Evolutionary conservation across 2,329 filamentous ascomycete genomes (phyloP).

Genomic region (Sporothrix variecibatus): DNA sequence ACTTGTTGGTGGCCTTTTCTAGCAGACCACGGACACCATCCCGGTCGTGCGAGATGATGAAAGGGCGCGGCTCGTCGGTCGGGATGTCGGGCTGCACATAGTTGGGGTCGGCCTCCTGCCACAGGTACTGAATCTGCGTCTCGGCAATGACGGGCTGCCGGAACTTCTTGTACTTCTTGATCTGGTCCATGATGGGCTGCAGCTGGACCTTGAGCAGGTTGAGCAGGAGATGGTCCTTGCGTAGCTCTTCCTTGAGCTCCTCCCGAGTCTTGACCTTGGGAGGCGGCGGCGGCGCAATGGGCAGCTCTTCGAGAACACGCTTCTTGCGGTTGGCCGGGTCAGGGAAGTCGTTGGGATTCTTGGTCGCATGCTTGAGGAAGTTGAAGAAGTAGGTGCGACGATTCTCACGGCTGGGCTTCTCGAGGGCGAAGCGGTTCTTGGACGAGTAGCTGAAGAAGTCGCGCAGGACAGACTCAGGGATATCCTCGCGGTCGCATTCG

Average conservation of each 20-base stretch:
- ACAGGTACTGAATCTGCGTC: slow-evolving; percentile 74
- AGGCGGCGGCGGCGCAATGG: slow-evolving; percentile 72
- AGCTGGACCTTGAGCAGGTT: slow-evolving; percentile 87
- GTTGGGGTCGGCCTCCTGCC: slow-evolving; percentile 78
- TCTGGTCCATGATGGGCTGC: slow-evolving; percentile 95
- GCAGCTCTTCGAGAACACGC: slow-evolving; percentile 74
- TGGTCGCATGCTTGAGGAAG: slow-evolving; percentile 77
- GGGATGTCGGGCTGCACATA: slow-evolving; percentile 61
- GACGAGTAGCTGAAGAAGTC: slow-evolving; percentile 85
- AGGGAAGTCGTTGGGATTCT: slow-evolving; percentile 81
- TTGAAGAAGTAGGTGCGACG: slow-evolving; percentile 79
- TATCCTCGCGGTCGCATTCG: slow-evolving; percentile 65
- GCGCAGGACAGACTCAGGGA: slow-evolving; percentile 65
- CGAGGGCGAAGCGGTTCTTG: slow-evolving; percentile 73
- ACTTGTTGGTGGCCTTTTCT: slow-evolving; percentile 75
- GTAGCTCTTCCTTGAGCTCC: slow-evolving; percentile 77
- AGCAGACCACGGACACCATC: slow-evolving; percentile 75
- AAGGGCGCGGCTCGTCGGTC: slow-evolving; percentile 67
- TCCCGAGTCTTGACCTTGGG: slow-evolving; percentile 70
- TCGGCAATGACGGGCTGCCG: slow-evolving; percentile 77
- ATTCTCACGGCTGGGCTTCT: slow-evolving; percentile 61
- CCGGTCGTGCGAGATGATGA: slow-evolving; percentile 75
- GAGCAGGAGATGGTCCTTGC: slow-evolving; percentile 78
- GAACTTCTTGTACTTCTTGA: slow-evolving; percentile 92
- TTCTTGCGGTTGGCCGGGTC: slow-evolving; percentile 85